These are phyloP conservation scores for Pezicula neosporulosa DNA, from an alignment of 2,329 filamentous ascomycete genomes.

Conservation along the genomic window DNA sequence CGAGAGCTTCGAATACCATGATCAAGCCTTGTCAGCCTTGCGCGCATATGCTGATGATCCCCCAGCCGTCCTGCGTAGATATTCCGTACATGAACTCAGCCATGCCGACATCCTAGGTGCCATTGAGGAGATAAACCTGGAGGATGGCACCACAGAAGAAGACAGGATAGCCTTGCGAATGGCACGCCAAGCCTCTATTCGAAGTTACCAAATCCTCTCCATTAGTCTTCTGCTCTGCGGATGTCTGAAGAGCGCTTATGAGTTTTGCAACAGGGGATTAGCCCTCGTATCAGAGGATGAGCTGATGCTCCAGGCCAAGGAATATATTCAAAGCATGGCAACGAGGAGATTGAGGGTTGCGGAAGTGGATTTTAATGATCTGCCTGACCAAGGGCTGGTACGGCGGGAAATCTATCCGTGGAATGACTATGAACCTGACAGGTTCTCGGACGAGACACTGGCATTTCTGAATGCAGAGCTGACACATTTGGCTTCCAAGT, in stretches of 20 bases:
- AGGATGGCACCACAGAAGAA: conserved; percentile 29
- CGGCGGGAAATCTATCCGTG: conserved; percentile 69
- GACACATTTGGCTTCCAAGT: conserved; percentile 69
- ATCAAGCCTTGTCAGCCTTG: conserved; percentile 50
- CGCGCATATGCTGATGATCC: conserved; percentile 3
- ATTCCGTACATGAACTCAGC: conserved; percentile 24
- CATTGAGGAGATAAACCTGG: conserved; percentile 25
- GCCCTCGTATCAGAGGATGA: conserved; percentile 49
- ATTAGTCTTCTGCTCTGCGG: conserved; percentile 60
- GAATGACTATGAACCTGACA: conserved; percentile 66
- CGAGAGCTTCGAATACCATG: conserved; percentile 80
- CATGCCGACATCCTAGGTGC: conserved; percentile 11
- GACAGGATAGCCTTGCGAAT: conserved; percentile 36
- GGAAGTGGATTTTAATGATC: conserved; percentile 46
- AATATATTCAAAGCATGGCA: conserved; percentile 50
- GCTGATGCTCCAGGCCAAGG: conserved; percentile 50
- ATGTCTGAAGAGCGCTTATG: conserved; percentile 64
- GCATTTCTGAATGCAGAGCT: conserved; percentile 69
- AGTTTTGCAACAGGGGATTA: conserved; percentile 62
- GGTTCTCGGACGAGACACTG: conserved; percentile 67
- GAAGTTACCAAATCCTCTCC: conserved; percentile 56
- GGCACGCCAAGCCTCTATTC: conserved; percentile 47
- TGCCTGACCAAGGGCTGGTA: conserved; percentile 68
- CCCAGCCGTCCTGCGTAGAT: conserved; percentile 39
- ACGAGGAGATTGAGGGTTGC: conserved; percentile 41